Percentiles rank a stretch among this genome's conserved stretches.
These are phyloP conservation scores for Chenopodium formosanum DNA, from an alignment of 148 eudicot genomes.

Conservation along the genomic window DNA sequence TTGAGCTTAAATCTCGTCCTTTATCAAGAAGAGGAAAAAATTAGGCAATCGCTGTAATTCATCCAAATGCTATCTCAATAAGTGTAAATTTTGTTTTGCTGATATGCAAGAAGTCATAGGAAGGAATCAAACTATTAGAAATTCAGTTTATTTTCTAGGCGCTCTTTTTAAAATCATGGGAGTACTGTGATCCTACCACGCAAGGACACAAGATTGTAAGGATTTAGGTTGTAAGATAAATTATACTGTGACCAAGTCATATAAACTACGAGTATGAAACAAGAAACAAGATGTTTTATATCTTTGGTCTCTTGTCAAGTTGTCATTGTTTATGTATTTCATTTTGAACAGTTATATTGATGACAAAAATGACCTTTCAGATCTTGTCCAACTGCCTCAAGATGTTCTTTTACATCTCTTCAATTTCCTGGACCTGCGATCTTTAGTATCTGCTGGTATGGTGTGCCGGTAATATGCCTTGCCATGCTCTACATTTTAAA, in stretches of 20 bases:
- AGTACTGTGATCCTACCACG: neutral
- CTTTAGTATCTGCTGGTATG: conserved; percentile 61
- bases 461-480: conserved; percentile 66
- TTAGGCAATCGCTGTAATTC: neutral
- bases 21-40: neutral
- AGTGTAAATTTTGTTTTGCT: neutral
- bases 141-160: neutral
- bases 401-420: conserved; percentile 79
- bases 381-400: conserved; percentile 46
- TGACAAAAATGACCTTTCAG: conserved; percentile 34
- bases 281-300: neutral
- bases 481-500: neutral
- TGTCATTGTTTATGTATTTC: neutral
- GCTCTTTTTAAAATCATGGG: too few species aligned
- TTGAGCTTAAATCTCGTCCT: neutral
- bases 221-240: neutral
- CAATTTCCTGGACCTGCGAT: conserved; percentile 69
- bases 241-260: neutral
- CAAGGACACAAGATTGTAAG: neutral
- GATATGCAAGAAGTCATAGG: neutral
- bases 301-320: neutral
- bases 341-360: neutral
- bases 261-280: neutral
- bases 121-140: neutral
- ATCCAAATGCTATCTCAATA: neutral